Evolutionary conservation across 169 alveolate species (phyloP), one percentile per base, ranked within the genome.

Genomic region (Plasmodium blacklocki): DNA sequence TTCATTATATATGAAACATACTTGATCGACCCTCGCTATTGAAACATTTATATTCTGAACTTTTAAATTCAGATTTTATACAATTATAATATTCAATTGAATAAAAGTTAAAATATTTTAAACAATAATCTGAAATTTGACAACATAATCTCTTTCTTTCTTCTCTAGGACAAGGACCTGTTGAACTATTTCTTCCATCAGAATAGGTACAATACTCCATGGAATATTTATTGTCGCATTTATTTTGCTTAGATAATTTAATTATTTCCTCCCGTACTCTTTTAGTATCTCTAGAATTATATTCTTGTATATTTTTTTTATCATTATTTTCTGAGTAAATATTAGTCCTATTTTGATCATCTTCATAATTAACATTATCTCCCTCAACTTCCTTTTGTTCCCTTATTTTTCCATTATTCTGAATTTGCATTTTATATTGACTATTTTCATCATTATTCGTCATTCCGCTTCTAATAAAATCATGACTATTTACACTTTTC

Each of bases 51-150:
- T 74, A 74, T 3, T 29, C 11, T 58, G 88, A 73, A 56, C 29
- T 63, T 3, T n/a, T 21, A 54, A 74, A 15, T 59, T 63, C 73
- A 45, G 23, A 15, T 18, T 59, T 74, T 26, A 74, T 39, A 74
- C 50, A 23, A 58, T 9, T n/a, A 47, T 14, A 23, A 59, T 58
- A 74, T 14, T 74, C 72, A 4, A 15, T 8, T 15, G 88, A 56
- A 56, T 58, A 3, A 2, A 23, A 12, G n/a, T 19, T 47, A 74
- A 74, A 74, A 59, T 19, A 74, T 18, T 4, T 74, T 63, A 74
- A 29, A 18, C 88, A 74, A 6, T 26, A 74, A 74, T 74, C 72
- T 64, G 88, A 74, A 56, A 74, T 74, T 59, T 70, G 60, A 39
- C 88, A 74, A 58, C 88, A 74, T 29, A 74, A 59, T 58, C 59